phyloP scores from a whole-genome alignment of 768 basidiomycete species.

The Trametes villosa region DNA sequence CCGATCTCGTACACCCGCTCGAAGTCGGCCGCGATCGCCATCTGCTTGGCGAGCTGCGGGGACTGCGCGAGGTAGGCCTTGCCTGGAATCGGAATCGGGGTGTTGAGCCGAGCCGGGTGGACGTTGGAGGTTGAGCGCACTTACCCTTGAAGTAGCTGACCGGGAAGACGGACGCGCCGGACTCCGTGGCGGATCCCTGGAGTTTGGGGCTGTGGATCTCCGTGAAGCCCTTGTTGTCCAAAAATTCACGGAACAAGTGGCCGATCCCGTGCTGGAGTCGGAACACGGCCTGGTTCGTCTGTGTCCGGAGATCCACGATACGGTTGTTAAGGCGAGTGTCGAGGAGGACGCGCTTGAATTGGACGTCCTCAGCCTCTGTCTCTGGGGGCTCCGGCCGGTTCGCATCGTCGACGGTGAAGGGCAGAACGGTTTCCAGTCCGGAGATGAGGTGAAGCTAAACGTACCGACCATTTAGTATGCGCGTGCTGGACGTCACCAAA shows the following conservation, averaged over 20 bases:
- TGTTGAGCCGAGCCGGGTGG: not conserved
- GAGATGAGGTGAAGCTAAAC: slow-evolving; percentile 64
- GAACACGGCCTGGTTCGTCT: slow-evolving; percentile 96
- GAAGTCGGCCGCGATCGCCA: slow-evolving; percentile 98
- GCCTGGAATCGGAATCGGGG: slow-evolving; percentile 47
- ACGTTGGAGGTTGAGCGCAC: slow-evolving; percentile 17
- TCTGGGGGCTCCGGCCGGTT: slow-evolving; percentile 87
- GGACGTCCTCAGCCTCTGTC: slow-evolving; percentile 58
- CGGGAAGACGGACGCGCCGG: slow-evolving; percentile 96
- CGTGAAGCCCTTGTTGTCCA: slow-evolving; percentile 75
- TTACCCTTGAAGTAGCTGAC: slow-evolving; percentile 96
- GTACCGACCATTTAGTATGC: not conserved
- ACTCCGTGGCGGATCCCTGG: slow-evolving; percentile 96
- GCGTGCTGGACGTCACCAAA: no score
- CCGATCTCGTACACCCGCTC: slow-evolving; percentile 98
- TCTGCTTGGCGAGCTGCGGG: slow-evolving; percentile 97
- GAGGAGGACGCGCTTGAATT: slow-evolving; percentile 81
- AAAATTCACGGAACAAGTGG: slow-evolving; percentile 82
- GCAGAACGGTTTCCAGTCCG: slow-evolving; percentile 76
- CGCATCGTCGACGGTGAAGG: slow-evolving; percentile 94
- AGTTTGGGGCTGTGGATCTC: slow-evolving; percentile 99
- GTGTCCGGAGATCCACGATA: slow-evolving; percentile 93
- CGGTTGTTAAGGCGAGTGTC: slow-evolving; percentile 96
- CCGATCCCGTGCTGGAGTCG: slow-evolving; percentile 88
- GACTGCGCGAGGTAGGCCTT: slow-evolving; percentile 94